These are phyloP conservation scores for Dryas octopetala DNA, from an alignment of 306 rosid species.

Conservation along the genomic window DNA sequence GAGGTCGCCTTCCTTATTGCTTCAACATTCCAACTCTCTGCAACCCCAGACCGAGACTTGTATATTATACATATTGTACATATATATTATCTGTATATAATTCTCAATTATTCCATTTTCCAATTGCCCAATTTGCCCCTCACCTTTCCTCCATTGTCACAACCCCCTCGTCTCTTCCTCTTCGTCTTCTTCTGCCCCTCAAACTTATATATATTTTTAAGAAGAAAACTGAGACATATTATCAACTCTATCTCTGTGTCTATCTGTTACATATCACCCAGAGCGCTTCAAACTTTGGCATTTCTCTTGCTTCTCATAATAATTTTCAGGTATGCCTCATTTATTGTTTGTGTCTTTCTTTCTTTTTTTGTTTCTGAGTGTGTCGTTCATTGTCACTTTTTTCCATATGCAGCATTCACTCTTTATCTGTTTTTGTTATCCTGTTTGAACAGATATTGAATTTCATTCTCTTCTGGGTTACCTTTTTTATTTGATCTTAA, in stretches of 20 bases:
- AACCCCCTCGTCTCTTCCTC: slow-evolving; percentile 14
- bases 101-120: slow-evolving; percentile 21
- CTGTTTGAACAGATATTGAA: not conserved
- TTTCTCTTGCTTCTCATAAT: slow-evolving; percentile 32
- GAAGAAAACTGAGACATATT: slow-evolving; percentile 39
- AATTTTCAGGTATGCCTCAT: slow-evolving; percentile 40
- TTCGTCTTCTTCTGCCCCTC: slow-evolving; percentile 27
- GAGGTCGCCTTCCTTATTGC: slow-evolving; percentile 84
- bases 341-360: slow-evolving; percentile 18
- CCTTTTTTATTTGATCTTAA: not conserved
- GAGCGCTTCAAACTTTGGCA: slow-evolving; percentile 31
- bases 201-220: slow-evolving; percentile 22
- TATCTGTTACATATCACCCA: slow-evolving; percentile 35
- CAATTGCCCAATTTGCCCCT: slow-evolving; percentile 48
- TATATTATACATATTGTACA: not conserved
- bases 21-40: slow-evolving; percentile 69
- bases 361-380: not conserved
- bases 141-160: slow-evolving; percentile 15
- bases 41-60: slow-evolving; percentile 45
- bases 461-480: slow-evolving; percentile 2
- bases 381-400: not conserved
- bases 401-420: slow-evolving; percentile 2
- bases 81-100: slow-evolving; percentile 33
- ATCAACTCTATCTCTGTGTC: slow-evolving; percentile 32
- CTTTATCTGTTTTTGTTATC: not conserved